phyloP scores from a whole-genome alignment of 805 yeast genomes.

The Starmerella sp. region DNA sequence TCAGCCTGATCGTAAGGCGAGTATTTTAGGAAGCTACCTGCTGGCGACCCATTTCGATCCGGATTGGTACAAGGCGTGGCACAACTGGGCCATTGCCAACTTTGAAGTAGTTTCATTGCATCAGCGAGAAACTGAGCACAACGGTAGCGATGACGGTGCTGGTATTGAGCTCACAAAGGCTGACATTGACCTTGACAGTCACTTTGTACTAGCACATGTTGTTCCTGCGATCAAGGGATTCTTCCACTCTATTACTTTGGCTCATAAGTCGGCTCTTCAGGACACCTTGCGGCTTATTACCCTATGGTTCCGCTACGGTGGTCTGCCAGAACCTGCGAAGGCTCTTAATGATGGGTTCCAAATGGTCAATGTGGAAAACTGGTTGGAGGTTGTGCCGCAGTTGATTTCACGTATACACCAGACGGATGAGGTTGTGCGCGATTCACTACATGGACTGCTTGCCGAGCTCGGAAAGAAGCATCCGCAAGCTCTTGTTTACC shows the following conservation, averaged over 20 bases:
- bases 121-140: conserved; percentile 23
- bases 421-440: conserved; percentile 74
- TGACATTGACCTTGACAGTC: conserved; percentile 21
- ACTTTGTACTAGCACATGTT: conserved; percentile 71
- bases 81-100: conserved; percentile 97
- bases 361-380: conserved; percentile 79
- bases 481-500: conserved; percentile 94
- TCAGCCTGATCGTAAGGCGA: conserved; percentile 52
- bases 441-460: conserved; percentile 64
- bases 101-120: conserved; percentile 53
- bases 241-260: conserved; percentile 84
- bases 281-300: conserved; percentile 85
- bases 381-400: conserved; percentile 95
- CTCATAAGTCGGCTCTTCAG: conserved; percentile 77
- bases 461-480: conserved; percentile 88
- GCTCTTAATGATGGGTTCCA: conserved; percentile 86
- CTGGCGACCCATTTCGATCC: conserved; percentile 90
- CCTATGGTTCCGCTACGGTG: conserved; percentile 94
- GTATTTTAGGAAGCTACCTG: conserved; percentile 80
- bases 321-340: conserved; percentile 76
- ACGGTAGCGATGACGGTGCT: conserved; percentile 13
- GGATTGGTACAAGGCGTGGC: conserved; percentile 98
- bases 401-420: conserved; percentile 93
- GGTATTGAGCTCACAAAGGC: conserved; percentile 23
- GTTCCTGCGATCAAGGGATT: conserved; percentile 94